Percentiles rank a stretch among this genome's conserved stretches.
phyloP scores from a whole-genome alignment of 176 grass and related monocot genomes.

The Triticum monococcum region DNA sequence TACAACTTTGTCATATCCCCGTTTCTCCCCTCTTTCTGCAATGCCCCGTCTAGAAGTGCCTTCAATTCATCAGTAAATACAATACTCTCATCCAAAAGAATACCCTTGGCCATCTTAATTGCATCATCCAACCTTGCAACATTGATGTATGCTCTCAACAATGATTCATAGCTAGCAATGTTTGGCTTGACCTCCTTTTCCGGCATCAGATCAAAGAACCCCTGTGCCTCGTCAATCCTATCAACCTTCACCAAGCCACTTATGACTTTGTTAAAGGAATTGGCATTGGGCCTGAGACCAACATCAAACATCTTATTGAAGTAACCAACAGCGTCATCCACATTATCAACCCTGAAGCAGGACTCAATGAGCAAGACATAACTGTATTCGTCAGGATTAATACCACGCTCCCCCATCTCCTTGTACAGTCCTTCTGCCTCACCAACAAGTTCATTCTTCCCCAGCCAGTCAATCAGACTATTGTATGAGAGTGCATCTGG shows the following conservation, averaged over 20 bases:
- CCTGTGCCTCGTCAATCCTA: conserved; percentile 56
- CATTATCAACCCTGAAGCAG: conserved; percentile 60
- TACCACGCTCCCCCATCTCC: conserved; percentile 57
- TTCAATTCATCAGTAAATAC: conserved; percentile 63
- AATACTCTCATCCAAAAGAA: conserved; percentile 65
- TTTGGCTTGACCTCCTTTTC: conserved; percentile 81
- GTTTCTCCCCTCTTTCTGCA: conserved; percentile 71
- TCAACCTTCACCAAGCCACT: conserved; percentile 56
- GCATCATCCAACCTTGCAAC: conserved; percentile 59
- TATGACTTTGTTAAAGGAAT: conserved; percentile 77
- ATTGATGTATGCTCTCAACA: conserved; percentile 66
- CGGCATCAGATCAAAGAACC: conserved; percentile 66
- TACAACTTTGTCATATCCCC: conserved; percentile 59
- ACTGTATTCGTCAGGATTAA: conserved; percentile 74
- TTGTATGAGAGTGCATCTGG: conserved; percentile 79
- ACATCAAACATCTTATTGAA: conserved; percentile 71
- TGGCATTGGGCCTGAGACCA: conserved; percentile 66
- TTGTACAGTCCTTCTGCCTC: conserved; percentile 55
- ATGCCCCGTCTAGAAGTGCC: conserved; percentile 49
- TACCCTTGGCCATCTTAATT: conserved; percentile 57
- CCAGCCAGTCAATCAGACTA: conserved; percentile 76
- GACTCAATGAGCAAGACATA: conserved; percentile 69
- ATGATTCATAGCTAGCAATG: conserved; percentile 64
- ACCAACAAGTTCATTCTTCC: conserved; percentile 62
- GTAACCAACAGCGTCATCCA: conserved; percentile 65